phyloP scores from a whole-genome alignment of 331 rosid genomes.

The Quercus tomentella region DNA sequence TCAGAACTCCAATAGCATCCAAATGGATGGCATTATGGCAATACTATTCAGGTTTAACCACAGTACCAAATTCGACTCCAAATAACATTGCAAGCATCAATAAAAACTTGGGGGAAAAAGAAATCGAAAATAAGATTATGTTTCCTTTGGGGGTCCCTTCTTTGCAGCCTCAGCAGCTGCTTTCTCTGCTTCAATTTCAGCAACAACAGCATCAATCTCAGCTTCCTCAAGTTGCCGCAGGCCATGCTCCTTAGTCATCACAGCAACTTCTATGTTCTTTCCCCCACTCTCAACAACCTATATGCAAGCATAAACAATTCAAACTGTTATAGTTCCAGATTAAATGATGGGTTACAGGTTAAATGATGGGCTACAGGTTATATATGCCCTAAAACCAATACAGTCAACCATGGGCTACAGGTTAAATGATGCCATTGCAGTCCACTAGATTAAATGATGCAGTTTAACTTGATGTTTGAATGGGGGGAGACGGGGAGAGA shows the following conservation, averaged over 20 bases:
- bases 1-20: background rate
- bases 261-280: constrained; percentile 96
- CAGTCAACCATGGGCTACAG: too few relatives aligned
- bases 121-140: constrained; percentile 34
- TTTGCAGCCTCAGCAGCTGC: constrained; percentile 98
- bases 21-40: background rate
- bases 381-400: too few relatives aligned
- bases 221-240: constrained; percentile 90
- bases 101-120: background rate
- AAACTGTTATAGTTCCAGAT: background rate
- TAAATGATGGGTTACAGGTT: too few relatives aligned
- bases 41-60: constrained; percentile 24
- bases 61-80: constrained; percentile 16
- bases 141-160: constrained; percentile 83
- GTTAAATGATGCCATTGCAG: too few relatives aligned
- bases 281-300: constrained; percentile 99
- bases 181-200: constrained; percentile 94
- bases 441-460: too few relatives aligned
- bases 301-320: constrained; percentile 3
- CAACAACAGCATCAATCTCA: constrained; percentile 90
- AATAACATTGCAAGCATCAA: background rate
- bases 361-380: too few relatives aligned
- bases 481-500: too few relatives aligned
- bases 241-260: constrained; percentile 85
- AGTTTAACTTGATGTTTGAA: too few relatives aligned